These are phyloP conservation scores for Noccaea caerulescens DNA, from an alignment of 345 rosid species.

Conservation along the genomic window DNA sequence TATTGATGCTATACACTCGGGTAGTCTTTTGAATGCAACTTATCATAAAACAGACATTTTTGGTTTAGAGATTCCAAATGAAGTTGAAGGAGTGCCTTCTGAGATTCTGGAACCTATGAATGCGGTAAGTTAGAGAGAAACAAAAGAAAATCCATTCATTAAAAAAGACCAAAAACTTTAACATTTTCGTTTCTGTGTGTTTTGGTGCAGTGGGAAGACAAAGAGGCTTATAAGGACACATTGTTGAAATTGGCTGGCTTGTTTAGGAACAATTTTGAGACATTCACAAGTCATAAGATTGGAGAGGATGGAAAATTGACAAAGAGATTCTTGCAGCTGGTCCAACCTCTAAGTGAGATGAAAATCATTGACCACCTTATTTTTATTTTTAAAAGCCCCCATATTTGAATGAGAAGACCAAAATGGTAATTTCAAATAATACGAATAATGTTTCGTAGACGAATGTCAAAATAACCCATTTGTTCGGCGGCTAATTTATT, in stretches of 20 bases:
- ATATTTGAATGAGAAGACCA: not conserved
- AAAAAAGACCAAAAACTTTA: not conserved
- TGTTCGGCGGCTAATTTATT: not conserved
- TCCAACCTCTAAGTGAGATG: constrained; percentile 50
- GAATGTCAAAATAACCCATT: not conserved
- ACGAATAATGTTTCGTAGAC: constrained; percentile 6
- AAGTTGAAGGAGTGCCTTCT: constrained; percentile 81
- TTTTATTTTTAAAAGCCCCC: too few relatives aligned
- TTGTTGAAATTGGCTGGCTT: constrained; percentile 83
- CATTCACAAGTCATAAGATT: constrained; percentile 76
- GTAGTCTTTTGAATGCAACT: constrained; percentile 68
- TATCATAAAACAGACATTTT: constrained; percentile 75
- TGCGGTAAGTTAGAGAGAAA: constrained; percentile 56
- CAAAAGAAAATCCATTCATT: not conserved
- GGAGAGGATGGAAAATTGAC: constrained; percentile 77
- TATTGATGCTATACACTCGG: constrained; percentile 89
- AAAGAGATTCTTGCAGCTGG: constrained; percentile 88
- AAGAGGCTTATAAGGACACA: constrained; percentile 68
- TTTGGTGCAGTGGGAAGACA: constrained; percentile 71
- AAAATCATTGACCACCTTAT: not conserved
- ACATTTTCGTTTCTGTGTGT: constrained; percentile 9
- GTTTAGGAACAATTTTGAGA: constrained; percentile 78
- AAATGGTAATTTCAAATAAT: not conserved
- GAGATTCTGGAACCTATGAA: constrained; percentile 83
- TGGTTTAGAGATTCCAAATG: constrained; percentile 81